These are phyloP conservation scores for Vitrella brassicaformis DNA, from an alignment of 73 alveolate species.

Conservation along the genomic window DNA sequence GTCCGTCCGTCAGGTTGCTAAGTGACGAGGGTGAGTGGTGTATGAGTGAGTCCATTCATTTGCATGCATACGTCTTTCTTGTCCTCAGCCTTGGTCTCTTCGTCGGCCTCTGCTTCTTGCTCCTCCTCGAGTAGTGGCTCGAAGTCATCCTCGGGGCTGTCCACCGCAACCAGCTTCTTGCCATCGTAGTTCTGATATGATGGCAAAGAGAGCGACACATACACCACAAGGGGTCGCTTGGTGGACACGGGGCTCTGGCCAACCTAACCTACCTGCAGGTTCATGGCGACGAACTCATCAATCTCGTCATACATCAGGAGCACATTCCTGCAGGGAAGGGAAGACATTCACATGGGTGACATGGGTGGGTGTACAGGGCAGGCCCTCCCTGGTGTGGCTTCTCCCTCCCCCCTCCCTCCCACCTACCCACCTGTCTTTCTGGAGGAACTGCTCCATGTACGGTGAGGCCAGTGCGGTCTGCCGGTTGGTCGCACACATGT, in stretches of 20 bases:
- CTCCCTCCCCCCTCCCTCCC: background rate
- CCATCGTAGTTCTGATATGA: background rate
- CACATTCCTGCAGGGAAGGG: slow-evolving; percentile 7
- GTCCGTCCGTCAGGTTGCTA: too few relatives aligned
- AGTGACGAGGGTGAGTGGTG: too few relatives aligned
- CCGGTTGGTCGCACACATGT: slow-evolving; percentile 26
- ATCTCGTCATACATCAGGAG: slow-evolving; percentile 33
- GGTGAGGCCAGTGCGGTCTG: slow-evolving; percentile 44
- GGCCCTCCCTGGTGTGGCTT: background rate
- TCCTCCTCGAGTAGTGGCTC: background rate
- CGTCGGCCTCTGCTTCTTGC: background rate
- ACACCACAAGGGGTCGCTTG: background rate
- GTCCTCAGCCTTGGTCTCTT: background rate
- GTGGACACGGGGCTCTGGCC: background rate
- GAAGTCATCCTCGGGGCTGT: slow-evolving; percentile 26
- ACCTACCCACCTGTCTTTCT: slow-evolving; percentile 4
- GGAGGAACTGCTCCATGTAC: slow-evolving; percentile 53
- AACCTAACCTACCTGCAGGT: background rate
- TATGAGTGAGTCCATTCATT: too few relatives aligned
- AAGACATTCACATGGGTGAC: background rate
- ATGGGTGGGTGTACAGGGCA: background rate
- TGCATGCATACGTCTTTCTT: too few relatives aligned
- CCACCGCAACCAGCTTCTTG: slow-evolving; percentile 29
- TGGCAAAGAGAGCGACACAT: background rate
- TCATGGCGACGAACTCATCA: slow-evolving; percentile 23